Evolutionary conservation across 1,284 basidiomycete species (phyloP).

Genomic region (Tylopilus sp.): DNA sequence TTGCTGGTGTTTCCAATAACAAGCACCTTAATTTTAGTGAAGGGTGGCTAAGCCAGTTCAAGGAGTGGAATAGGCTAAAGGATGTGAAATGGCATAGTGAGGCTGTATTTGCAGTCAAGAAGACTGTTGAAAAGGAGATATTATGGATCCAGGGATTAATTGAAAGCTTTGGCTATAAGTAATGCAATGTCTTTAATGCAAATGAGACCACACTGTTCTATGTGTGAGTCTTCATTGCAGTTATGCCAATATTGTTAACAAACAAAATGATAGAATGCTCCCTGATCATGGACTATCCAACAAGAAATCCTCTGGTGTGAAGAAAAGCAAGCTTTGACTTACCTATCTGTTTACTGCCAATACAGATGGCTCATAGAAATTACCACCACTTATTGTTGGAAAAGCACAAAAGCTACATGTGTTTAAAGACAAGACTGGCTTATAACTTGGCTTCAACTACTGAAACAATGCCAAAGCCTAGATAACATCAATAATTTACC

Average conservation of each 20-base stretch:
- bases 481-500: slow-evolving; percentile 34
- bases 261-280: slow-evolving; percentile 18
- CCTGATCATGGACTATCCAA: slow-evolving; percentile 17
- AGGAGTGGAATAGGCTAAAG: neutral
- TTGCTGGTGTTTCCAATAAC: slow-evolving; percentile 11
- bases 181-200: slow-evolving; percentile 17
- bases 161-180: neutral
- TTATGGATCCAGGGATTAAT: neutral
- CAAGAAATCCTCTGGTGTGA: neutral
- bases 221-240: slow-evolving; percentile 14
- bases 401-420: slow-evolving; percentile 29
- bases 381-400: slow-evolving; percentile 35
- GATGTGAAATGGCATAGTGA: slow-evolving; percentile 7
- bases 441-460: slow-evolving; percentile 37
- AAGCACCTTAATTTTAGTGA: slow-evolving; percentile 8
- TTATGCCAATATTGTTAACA: too few relatives aligned
- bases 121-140: neutral
- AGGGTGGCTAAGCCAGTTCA: slow-evolving; percentile 8
- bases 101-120: neutral
- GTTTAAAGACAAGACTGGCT: slow-evolving; percentile 30
- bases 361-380: slow-evolving; percentile 34
- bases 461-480: slow-evolving; percentile 27
- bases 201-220: slow-evolving; percentile 13
- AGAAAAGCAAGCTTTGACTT: neutral
- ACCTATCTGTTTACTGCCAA: slow-evolving; percentile 22